These are phyloP conservation scores for Russula emetica DNA, from an alignment of 768 basidiomycete species.

Conservation along the genomic window DNA sequence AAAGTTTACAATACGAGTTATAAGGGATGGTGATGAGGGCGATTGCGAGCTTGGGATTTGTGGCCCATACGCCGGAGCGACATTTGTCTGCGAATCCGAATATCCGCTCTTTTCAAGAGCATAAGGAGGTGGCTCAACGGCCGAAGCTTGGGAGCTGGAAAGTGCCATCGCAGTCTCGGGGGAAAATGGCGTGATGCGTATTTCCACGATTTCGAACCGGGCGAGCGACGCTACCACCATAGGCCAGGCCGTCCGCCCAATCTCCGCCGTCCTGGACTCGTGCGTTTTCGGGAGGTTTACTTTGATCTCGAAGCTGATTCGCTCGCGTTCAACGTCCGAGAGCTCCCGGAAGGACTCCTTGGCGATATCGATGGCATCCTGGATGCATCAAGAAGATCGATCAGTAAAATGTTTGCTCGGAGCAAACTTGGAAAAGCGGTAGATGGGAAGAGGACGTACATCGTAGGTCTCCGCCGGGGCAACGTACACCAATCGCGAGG, in stretches of 20 bases:
- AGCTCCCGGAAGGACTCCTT: conserved; percentile 30
- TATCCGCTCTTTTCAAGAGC: background rate
- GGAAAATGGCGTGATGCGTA: no score
- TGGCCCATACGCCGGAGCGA: background rate
- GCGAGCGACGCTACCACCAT: conserved; percentile 27
- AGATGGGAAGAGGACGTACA: conserved; percentile 9
- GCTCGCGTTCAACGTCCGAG: conserved; percentile 17
- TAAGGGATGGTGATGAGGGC: background rate
- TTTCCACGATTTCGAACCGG: conserved; percentile 29
- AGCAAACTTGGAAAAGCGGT: background rate
- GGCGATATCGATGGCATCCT: conserved; percentile 30
- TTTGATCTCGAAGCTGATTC: conserved; percentile 29
- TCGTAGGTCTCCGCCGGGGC: conserved; percentile 29
- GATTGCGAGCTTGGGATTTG: background rate
- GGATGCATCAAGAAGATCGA: no score
- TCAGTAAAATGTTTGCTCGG: background rate
- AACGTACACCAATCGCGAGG: conserved; percentile 32
- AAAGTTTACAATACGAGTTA: background rate
- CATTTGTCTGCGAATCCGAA: background rate
- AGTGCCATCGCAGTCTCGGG: background rate
- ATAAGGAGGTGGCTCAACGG: conserved; percentile 19
- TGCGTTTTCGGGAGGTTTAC: conserved; percentile 20
- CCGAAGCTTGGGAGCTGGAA: background rate
- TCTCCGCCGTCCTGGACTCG: conserved; percentile 27
- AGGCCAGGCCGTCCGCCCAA: conserved; percentile 31